Evolutionary conservation across 2,329 filamentous ascomycete genomes (phyloP).

Genomic region (Epichloe coenophiala): DNA sequence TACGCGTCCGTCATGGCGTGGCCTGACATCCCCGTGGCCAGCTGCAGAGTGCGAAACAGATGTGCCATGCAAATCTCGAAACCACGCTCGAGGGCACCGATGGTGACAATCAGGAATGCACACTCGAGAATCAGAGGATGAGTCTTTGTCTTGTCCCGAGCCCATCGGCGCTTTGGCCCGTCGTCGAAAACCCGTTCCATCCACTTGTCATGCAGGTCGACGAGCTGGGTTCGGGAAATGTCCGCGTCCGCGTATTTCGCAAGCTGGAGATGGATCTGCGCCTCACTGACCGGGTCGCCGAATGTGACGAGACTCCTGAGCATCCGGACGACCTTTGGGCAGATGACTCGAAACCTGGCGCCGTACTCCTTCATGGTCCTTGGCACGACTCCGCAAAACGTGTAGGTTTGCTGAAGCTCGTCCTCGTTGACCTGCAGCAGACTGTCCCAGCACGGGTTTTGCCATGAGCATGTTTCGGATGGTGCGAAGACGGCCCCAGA

Average conservation of each 20-base stretch:
- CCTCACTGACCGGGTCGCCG: not conserved
- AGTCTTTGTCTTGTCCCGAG: not conserved
- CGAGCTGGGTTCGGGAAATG: not conserved
- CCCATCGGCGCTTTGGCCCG: not conserved
- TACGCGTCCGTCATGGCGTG: not conserved
- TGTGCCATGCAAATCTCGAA: not conserved
- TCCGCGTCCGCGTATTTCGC: not conserved
- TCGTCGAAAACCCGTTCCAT: not conserved
- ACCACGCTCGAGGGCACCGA: not conserved
- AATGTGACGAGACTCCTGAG: constrained; percentile 9
- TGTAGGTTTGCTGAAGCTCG: not conserved
- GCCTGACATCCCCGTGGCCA: not conserved
- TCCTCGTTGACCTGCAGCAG: not conserved
- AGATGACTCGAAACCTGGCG: constrained; percentile 6
- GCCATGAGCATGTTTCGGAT: not conserved
- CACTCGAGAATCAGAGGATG: constrained; percentile 7
- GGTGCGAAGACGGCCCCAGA: too few relatives aligned
- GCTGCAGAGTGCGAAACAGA: constrained; percentile 3
- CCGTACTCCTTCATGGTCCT: constrained; percentile 9
- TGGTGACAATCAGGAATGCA: constrained; percentile 1
- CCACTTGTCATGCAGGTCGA: not conserved
- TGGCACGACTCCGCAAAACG: constrained; percentile 13
- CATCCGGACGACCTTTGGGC: constrained; percentile 6
- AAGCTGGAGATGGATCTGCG: not conserved
- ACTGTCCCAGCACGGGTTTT: not conserved